Conservation (phyloP, 83 land plant genomes). For the Thuja plicata region DNA sequence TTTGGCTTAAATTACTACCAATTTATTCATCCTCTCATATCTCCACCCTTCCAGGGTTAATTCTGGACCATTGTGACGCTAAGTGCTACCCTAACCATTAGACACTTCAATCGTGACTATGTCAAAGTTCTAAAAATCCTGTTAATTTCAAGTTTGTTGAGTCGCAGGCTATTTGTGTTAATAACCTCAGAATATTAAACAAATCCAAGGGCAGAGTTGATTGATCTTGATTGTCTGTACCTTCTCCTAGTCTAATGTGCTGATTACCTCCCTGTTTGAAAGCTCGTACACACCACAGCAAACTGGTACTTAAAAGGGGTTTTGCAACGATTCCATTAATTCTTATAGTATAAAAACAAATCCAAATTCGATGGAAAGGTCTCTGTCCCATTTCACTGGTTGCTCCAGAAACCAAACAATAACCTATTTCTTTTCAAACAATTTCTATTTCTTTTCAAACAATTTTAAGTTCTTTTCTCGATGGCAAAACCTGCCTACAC, state of each 20-base stretch:
- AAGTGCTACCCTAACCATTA: background rate
- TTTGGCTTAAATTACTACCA: background rate
- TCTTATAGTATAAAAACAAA: background rate
- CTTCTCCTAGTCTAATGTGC: too few relatives aligned
- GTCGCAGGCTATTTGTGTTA: background rate
- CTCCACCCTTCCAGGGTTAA: background rate
- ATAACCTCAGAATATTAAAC: background rate
- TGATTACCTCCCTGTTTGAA: too few relatives aligned
- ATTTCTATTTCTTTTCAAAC: too few relatives aligned
- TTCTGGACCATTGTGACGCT: background rate
- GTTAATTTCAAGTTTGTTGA: background rate
- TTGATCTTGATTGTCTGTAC: too few relatives aligned
- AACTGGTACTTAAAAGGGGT: too few relatives aligned
- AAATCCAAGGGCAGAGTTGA: background rate
- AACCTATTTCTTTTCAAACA: background rate
- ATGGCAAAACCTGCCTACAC: too few relatives aligned
- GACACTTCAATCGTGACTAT: background rate
- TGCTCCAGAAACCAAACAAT: background rate
- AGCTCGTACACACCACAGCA: too few relatives aligned
- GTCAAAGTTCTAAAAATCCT: background rate
- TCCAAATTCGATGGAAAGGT: background rate
- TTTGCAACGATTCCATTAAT: too few relatives aligned
- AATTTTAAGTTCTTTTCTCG: too few relatives aligned
- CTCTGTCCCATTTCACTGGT: background rate
- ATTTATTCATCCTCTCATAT: too few relatives aligned